Evolutionary conservation across 345 rosid genomes (phyloP).

Genomic region (Bretschneidera sinensis): DNA sequence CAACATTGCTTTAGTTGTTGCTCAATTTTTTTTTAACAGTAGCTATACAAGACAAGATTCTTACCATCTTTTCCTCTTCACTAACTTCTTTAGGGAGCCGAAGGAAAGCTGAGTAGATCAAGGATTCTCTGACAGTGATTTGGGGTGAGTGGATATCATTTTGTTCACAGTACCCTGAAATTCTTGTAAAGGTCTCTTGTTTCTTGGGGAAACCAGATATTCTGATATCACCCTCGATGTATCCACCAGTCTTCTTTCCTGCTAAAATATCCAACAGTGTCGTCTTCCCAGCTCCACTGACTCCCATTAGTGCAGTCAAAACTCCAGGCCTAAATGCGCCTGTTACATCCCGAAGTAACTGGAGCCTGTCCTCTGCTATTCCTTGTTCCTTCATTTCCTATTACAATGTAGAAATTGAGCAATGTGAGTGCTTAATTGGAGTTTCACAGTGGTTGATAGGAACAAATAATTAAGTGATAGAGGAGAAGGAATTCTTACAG

Average conservation of each 20-base stretch:
- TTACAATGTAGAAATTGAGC: background rate
- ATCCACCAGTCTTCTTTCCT: conserved; percentile 89
- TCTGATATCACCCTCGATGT: conserved; percentile 77
- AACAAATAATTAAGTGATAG: background rate
- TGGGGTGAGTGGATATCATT: conserved; percentile 89
- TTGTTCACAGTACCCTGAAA: conserved; percentile 91
- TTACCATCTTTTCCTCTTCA: conserved; percentile 74
- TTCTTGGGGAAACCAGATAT: conserved; percentile 80
- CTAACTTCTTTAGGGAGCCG: conserved; percentile 71
- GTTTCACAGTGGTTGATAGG: too few species aligned
- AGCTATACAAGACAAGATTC: background rate
- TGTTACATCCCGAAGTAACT: conserved; percentile 66
- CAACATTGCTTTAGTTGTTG: background rate
- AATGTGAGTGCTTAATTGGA: background rate
- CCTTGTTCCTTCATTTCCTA: conserved; percentile 94
- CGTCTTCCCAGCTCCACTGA: conserved; percentile 97
- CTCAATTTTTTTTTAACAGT: background rate
- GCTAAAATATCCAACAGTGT: conserved; percentile 96
- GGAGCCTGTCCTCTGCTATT: conserved; percentile 60
- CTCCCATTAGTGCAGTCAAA: conserved; percentile 93
- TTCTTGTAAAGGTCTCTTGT: conserved; percentile 92
- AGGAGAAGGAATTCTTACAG: conserved; percentile 35
- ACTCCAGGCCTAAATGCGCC: conserved; percentile 91
- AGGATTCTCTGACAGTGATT: conserved; percentile 78
- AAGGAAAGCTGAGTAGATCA: conserved; percentile 85